These are phyloP conservation scores for Dissophora globulifera DNA, from an alignment of 192 early-diverging fungal species.

Conservation along the genomic window DNA sequence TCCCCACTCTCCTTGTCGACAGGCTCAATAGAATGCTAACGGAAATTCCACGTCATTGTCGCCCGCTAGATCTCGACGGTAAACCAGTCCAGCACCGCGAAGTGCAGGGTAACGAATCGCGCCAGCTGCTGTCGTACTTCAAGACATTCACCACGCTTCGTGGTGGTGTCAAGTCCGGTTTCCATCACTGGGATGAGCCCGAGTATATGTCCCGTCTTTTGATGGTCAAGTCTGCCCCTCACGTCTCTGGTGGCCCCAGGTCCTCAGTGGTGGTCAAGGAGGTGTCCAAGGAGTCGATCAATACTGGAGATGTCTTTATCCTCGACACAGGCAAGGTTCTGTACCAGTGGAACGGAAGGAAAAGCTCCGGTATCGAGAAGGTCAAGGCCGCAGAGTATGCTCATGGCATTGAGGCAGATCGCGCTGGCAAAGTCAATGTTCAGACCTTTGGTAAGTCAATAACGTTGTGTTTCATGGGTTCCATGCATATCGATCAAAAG, in stretches of 20 bases:
- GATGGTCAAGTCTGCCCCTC: constrained; percentile 61
- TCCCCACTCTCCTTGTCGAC: background rate
- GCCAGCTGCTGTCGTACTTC: constrained; percentile 76
- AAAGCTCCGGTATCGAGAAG: constrained; percentile 72
- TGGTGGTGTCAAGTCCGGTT: constrained; percentile 81
- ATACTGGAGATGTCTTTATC: constrained; percentile 81
- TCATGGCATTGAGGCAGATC: constrained; percentile 67
- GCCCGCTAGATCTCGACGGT: constrained; percentile 67
- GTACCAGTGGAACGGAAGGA: constrained; percentile 76
- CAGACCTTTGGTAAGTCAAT: constrained; percentile 69
- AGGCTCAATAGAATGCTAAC: too few relatives aligned
- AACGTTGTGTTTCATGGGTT: background rate
- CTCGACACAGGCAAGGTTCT: constrained; percentile 74
- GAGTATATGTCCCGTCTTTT: constrained; percentile 62
- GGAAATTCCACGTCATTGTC: too few relatives aligned
- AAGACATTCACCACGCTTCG: constrained; percentile 60
- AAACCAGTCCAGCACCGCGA: constrained; percentile 83
- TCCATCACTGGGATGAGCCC: constrained; percentile 70
- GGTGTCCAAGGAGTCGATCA: constrained; percentile 66
- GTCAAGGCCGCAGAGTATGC: constrained; percentile 77
- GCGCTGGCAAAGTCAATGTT: constrained; percentile 67
- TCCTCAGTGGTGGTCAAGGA: constrained; percentile 68
- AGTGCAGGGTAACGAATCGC: constrained; percentile 75
- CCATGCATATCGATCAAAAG: too few relatives aligned
- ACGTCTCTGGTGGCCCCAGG: constrained; percentile 46